Evolutionary conservation across 106 monocot species (phyloP), one percentile per base, ranked within the genome.

Genomic region (Apostasia shenzhenica): DNA sequence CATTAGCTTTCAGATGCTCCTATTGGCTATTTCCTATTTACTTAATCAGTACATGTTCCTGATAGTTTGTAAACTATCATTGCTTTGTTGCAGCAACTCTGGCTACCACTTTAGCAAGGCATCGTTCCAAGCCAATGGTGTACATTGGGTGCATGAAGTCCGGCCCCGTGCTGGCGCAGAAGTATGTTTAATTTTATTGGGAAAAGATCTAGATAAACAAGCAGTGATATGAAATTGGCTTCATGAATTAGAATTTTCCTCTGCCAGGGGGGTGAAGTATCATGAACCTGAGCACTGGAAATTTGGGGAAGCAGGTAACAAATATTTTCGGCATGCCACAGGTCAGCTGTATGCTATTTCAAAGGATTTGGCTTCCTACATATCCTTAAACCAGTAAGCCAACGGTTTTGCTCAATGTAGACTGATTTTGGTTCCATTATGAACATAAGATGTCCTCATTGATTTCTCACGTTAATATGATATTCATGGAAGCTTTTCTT

Each of bases 111-210:
- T 81, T 99, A 67, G 79, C 80, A 43, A 82, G 79, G 69, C 82
- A 90, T 53, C 84, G 84, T 8, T 76, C 90, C 41, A 99, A 89
- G 74, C 86, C 92, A 62, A 84, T 79, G 44, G 79, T 92, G 1
- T 99, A 99, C 69, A 80, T 99, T 61, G 97, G 97, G 61, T 99
- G 97, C 73, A 99, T 99, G 97, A 99, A 99, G 69, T 92, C 97
- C 43, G 97, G 97, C 71, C 97, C 97, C 57, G 97, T 99, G 53
- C 73, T 99, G 3, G 86, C 97, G 50, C 89, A 83, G 68, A 99
- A 93, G 97, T 99, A 80, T 81, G 89, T 37, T 43, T 65, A 46
- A 65, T 26, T 48, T 48, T 13, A 48, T 65, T 26, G 26, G 65
- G 6, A 45, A 9, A 3, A 1, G 44, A 46, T 44, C 6, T 14